These are phyloP conservation scores for Citeromyces hawaiiensis DNA, from an alignment of 1,139 yeast genomes.

Conservation along the genomic window DNA sequence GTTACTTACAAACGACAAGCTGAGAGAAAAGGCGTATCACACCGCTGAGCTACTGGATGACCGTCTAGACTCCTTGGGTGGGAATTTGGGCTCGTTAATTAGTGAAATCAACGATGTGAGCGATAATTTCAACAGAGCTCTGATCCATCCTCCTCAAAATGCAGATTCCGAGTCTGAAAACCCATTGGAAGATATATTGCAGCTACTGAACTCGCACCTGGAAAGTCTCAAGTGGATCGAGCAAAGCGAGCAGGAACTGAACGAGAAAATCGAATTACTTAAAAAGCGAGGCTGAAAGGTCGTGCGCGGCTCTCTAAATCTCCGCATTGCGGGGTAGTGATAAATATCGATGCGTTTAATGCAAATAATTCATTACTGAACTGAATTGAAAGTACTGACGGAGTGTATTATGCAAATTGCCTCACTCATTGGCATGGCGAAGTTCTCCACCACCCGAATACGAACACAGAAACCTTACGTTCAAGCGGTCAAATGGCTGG, in stretches of 20 bases:
- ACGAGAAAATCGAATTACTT: constrained; percentile 42
- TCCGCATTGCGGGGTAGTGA: constrained; percentile 1
- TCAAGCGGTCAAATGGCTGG: background rate
- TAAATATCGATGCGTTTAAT: constrained; percentile 1
- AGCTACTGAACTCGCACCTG: constrained; percentile 75
- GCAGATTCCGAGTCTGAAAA: constrained; percentile 19
- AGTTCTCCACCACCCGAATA: background rate
- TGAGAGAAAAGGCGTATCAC: constrained; percentile 81
- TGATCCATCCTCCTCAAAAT: constrained; percentile 17
- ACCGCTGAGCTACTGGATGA: constrained; percentile 81
- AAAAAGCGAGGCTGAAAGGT: constrained; percentile 7
- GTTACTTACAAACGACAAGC: constrained; percentile 42
- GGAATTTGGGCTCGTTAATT: constrained; percentile 63
- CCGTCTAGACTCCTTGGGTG: constrained; percentile 64
- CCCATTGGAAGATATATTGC: constrained; percentile 55
- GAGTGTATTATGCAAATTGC: background rate
- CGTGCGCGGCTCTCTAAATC: background rate
- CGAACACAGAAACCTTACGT: background rate
- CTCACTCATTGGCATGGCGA: background rate
- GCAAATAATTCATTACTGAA: background rate
- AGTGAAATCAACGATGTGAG: constrained; percentile 81
- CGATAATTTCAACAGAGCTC: constrained; percentile 58
- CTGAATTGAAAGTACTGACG: too few relatives aligned
- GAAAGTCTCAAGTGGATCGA: constrained; percentile 87
- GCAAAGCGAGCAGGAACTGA: constrained; percentile 52